Conservation (phyloP, 495 filamentous ascomycete genomes). For the Parachaetomium inaequale region DNA sequence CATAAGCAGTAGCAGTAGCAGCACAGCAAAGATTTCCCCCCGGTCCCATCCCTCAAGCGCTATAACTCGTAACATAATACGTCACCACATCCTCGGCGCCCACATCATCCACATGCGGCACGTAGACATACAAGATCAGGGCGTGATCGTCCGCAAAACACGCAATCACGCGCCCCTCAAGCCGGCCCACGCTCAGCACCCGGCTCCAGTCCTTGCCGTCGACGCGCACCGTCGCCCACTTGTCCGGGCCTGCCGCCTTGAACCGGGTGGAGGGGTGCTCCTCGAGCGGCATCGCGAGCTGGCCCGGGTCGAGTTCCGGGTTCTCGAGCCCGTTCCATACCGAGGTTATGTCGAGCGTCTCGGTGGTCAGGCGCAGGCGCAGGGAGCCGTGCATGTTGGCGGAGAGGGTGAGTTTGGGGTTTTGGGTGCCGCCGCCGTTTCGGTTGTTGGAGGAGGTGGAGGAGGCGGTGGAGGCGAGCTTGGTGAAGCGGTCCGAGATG, state of each 20-base stretch:
- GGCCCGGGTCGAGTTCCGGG: conserved; percentile 72
- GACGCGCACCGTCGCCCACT: conserved; percentile 81
- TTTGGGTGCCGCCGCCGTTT: conserved; percentile 22
- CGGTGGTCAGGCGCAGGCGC: conserved; percentile 68
- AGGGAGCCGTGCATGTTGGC: conserved; percentile 92
- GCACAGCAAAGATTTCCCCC: background rate
- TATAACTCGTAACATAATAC: conserved; percentile 16
- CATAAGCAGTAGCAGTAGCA: background rate
- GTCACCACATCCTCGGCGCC: conserved; percentile 71
- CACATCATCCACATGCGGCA: conserved; percentile 64
- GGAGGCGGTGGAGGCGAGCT: conserved; percentile 53
- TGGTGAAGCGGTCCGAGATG: conserved; percentile 91
- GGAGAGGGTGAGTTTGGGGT: conserved; percentile 69
- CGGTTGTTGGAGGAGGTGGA: conserved; percentile 19
- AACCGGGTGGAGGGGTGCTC: conserved; percentile 73
- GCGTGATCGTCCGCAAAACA: conserved; percentile 78
- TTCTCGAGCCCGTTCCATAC: conserved; percentile 80
- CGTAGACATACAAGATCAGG: conserved; percentile 87
- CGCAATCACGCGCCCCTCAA: conserved; percentile 88
- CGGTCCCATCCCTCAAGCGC: background rate
- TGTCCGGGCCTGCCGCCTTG: conserved; percentile 56
- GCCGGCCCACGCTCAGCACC: conserved; percentile 80
- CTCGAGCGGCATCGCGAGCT: conserved; percentile 60
- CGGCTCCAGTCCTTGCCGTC: conserved; percentile 90
- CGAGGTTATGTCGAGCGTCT: conserved; percentile 74